Evolutionary conservation across 179 eudicot genomes (phyloP).

Genomic region (Spergularia azorica): DNA sequence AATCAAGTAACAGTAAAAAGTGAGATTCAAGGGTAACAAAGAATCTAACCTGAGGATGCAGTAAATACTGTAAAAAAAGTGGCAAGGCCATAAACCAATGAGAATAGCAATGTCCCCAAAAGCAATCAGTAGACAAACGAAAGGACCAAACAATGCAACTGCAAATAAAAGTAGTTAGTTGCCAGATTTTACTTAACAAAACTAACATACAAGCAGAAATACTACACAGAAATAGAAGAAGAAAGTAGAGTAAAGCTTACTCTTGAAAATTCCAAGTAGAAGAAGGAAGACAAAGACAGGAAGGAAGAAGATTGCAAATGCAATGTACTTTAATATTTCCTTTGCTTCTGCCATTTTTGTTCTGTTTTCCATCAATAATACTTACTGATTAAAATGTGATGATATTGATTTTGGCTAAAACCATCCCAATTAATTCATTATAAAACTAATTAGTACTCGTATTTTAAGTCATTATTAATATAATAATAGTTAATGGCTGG

Average conservation of each 20-base stretch:
- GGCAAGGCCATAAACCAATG: slow-evolving; percentile 40
- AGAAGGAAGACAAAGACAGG: slow-evolving; percentile 30
- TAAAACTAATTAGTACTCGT: no score
- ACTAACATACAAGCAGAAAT: background rate
- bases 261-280: slow-evolving; percentile 30
- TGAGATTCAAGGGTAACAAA: background rate
- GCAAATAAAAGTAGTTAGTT: slow-evolving; percentile 10
- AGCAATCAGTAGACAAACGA: slow-evolving; percentile 37
- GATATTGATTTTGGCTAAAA: no score
- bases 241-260: slow-evolving; percentile 17
- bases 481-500: background rate
- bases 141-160: slow-evolving; percentile 39
- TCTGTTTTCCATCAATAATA: no score
- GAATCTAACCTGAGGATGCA: slow-evolving; percentile 29
- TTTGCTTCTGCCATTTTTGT: slow-evolving; percentile 29
- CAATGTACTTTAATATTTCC: slow-evolving; percentile 29
- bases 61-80: slow-evolving; percentile 37
- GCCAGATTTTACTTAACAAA: background rate
- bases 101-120: slow-evolving; percentile 38
- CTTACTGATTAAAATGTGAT: no score
- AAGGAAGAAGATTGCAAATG: slow-evolving; percentile 33
- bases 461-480: no score
- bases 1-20: background rate
- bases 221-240: no score
- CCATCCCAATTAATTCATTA: no score